Evolutionary conservation across 768 basidiomycete species (phyloP).

Genomic region (Amanita subjunquillea): DNA sequence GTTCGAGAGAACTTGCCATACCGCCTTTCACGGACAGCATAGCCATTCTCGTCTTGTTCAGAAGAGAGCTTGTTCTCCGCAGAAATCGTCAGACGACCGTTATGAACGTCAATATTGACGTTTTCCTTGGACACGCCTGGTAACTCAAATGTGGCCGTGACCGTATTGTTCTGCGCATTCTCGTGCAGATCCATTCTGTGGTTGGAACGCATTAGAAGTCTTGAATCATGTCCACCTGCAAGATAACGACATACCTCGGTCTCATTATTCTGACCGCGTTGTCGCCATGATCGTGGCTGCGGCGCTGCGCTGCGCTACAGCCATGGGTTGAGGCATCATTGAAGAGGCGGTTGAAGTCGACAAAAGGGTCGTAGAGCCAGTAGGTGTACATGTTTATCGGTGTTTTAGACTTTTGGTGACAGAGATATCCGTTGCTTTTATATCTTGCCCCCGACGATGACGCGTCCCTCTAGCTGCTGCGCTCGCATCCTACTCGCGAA

Average conservation of each 20-base stretch:
- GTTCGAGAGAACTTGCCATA: constrained; percentile 37
- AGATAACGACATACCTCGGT: background rate
- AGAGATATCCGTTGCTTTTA: background rate
- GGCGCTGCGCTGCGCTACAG: too few relatives aligned
- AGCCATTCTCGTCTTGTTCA: too few relatives aligned
- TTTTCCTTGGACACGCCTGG: too few relatives aligned
- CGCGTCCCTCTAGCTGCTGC: background rate
- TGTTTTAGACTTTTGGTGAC: background rate
- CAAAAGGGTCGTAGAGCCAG: background rate
- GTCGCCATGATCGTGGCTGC: background rate
- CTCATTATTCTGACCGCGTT: background rate
- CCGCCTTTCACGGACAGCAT: constrained; percentile 15
- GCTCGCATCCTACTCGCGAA: background rate
- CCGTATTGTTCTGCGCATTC: too few relatives aligned
- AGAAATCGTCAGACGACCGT: too few relatives aligned
- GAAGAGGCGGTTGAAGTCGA: background rate
- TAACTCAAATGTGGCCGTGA: too few relatives aligned
- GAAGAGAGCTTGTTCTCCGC: too few relatives aligned
- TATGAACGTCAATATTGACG: too few relatives aligned
- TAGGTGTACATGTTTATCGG: background rate
- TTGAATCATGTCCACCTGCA: background rate
- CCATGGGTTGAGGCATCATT: constrained; percentile 10
- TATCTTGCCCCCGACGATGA: background rate
- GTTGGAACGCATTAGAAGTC: background rate
- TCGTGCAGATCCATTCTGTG: constrained; percentile 43